Conservation (phyloP, 306 rosid species). For the Nissolia schottii region DNA sequence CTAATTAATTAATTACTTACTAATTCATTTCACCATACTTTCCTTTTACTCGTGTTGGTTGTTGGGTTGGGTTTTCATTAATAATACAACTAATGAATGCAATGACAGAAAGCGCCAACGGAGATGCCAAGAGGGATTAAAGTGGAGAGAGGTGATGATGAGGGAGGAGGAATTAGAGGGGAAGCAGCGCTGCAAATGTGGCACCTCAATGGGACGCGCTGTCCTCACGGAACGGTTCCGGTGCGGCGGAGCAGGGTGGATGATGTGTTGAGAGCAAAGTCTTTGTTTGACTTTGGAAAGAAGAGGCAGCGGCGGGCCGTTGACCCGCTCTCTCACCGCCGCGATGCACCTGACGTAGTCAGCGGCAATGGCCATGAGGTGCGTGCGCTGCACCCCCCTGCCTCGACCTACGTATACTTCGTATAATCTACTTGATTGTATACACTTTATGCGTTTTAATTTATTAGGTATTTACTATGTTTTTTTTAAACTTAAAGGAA, state of each 20-base stretch:
- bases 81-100: neutral
- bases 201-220: slow-evolving; percentile 73
- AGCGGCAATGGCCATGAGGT: slow-evolving; percentile 87
- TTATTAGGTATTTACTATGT: no score
- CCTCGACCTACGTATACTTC: neutral
- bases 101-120: slow-evolving; percentile 55
- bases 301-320: slow-evolving; percentile 46
- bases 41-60: neutral
- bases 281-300: slow-evolving; percentile 73
- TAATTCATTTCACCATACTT: neutral
- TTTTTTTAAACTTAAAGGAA: no score
- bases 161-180: neutral
- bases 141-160: neutral
- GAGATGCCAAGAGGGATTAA: slow-evolving; percentile 47
- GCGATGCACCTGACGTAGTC: slow-evolving; percentile 59
- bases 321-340: slow-evolving; percentile 11
- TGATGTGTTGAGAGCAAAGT: slow-evolving; percentile 72
- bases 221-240: slow-evolving; percentile 77
- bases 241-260: slow-evolving; percentile 50
- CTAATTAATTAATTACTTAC: neutral
- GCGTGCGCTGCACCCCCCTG: neutral
- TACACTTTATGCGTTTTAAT: no score
- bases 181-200: slow-evolving; percentile 59
- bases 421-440: no score
- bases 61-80: neutral